phyloP scores from a whole-genome alignment of 1,284 basidiomycete genomes.

The Xerocomus minutiporus region DNA sequence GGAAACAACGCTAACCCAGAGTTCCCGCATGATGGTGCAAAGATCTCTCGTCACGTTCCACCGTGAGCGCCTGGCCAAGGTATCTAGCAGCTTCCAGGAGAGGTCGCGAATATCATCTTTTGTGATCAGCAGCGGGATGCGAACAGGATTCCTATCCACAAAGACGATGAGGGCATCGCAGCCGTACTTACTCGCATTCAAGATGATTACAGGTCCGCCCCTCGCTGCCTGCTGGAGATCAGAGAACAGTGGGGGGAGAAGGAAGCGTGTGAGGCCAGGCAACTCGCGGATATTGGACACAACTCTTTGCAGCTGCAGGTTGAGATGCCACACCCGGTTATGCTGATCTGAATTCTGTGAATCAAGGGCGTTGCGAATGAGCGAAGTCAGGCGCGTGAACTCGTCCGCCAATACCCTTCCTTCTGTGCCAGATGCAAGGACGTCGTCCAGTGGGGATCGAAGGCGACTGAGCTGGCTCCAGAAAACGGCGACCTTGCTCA shows the following conservation, averaged over 20 bases:
- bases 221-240: neutral
- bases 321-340: neutral
- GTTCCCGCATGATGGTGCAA: neutral
- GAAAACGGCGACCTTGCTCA: conserved; percentile 1
- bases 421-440: neutral
- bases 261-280: neutral
- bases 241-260: neutral
- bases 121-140: conserved; percentile 9
- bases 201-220: neutral
- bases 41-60: neutral
- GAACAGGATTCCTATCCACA: conserved; percentile 7
- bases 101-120: neutral
- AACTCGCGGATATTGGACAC: neutral
- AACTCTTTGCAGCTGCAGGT: neutral
- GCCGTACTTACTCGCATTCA: neutral
- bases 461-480: neutral
- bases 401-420: neutral
- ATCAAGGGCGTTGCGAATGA: neutral
- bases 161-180: neutral
- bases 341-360: neutral
- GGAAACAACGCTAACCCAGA: neutral
- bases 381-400: neutral
- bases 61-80: neutral
- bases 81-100: neutral
- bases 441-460: neutral